phyloP scores from a whole-genome alignment of 1,284 basidiomycete genomes.

The Trichosporon sp. region DNA sequence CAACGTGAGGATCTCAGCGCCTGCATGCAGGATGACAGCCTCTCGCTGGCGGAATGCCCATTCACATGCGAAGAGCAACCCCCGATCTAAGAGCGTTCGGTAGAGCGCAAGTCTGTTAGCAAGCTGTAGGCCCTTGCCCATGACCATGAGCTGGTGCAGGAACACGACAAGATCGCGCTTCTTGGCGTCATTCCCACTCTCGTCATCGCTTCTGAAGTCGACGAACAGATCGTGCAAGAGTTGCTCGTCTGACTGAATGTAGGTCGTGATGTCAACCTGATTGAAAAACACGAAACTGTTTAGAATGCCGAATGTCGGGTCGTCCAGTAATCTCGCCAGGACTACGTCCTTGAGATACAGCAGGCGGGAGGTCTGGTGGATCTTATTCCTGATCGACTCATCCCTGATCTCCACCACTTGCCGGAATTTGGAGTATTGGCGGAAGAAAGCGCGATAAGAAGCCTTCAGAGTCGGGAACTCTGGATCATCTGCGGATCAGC shows the following conservation, averaged over 20 bases:
- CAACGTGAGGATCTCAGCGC: constrained; percentile 78
- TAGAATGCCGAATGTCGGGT: constrained; percentile 93
- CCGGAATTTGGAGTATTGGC: constrained; percentile 72
- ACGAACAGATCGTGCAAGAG: constrained; percentile 74
- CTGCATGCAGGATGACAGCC: constrained; percentile 64
- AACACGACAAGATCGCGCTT: constrained; percentile 68
- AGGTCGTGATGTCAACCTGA: constrained; percentile 93
- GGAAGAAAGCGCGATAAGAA: constrained; percentile 88
- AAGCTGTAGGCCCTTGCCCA: constrained; percentile 95
- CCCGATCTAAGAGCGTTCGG: constrained; percentile 79
- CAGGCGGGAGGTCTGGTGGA: constrained; percentile 92
- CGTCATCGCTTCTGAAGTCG: constrained; percentile 62
- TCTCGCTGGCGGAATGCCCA: constrained; percentile 65
- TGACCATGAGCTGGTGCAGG: constrained; percentile 84
- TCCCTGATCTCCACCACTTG: constrained; percentile 79
- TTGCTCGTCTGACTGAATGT: constrained; percentile 70
- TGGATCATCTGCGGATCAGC: constrained; percentile 70
- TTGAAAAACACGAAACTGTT: constrained; percentile 98
- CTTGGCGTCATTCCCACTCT: constrained; percentile 15
- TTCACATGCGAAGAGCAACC: constrained; percentile 81
- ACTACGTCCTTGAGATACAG: constrained; percentile 98
- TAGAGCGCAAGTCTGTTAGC: constrained; percentile 82
- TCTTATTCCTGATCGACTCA: constrained; percentile 67
- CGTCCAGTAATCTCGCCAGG: constrained; percentile 86
- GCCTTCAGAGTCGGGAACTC: constrained; percentile 94